Evolutionary conservation across 441 rosid genomes (phyloP), one percentile per base, ranked within the genome.

Genomic region (Arabidopsis hybrid): DNA sequence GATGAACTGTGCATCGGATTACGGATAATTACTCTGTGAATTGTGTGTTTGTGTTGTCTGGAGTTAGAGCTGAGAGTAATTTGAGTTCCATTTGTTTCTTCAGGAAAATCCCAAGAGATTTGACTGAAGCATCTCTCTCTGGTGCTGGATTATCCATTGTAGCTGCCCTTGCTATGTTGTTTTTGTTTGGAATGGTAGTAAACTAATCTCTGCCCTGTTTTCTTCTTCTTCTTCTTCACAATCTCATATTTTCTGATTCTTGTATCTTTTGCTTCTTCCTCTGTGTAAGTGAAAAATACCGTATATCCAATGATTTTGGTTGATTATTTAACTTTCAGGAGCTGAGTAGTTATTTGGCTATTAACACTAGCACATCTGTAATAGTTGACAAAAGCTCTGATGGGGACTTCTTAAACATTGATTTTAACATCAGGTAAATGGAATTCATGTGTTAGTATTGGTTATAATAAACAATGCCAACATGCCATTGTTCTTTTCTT

Each of bases 81-180:
- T 60, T 21, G 47, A 51, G n/a, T 50, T 35, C 55, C 66, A 74
- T 39, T 40, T 79, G 73, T 35, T 45, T 29, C 3, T 78, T 62
- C 84, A 95, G 99, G 85, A 95, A 95, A 93, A 91, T 95, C 56
- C 97, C 98, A 1, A 87, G 97, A 83, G 98, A 95, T 84, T 87
- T 95, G 89, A 91, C 97, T 2, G 99, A 95, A 81, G 99, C 98
- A 56, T 91, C 98, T 40, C 72, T 95, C 51, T 95, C 98, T 14
- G 98, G 99, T 72, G 98, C 94, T 51, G 98, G 96, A 75, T 83
- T 93, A 78, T 95, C 99, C 3, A 87, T 95, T 40, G 11, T 91
- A 78, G 99, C 96, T 6, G 97, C 98, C 31, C 84, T 93, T 2
- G 53, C 82, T 61, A 95, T 93, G 93, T 14, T 93, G 80, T 85